Conservation (phyloP, 192 early-diverging fungal genomes). For the Lobosporangium transversale region DNA sequence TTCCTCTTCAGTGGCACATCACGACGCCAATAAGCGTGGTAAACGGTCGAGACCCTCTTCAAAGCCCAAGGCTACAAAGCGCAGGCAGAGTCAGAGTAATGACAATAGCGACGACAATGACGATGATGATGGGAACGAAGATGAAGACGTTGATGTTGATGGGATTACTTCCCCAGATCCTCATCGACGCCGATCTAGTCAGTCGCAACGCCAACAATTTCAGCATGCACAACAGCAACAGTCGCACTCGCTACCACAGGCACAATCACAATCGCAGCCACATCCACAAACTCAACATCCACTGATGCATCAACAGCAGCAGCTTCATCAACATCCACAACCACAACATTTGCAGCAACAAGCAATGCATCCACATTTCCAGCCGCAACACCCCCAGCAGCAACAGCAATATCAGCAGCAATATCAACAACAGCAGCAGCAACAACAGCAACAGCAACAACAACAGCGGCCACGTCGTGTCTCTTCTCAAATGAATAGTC, state of each 20-base stretch:
- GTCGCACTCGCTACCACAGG: neutral
- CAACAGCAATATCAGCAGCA: conserved; percentile 19
- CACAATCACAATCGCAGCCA: conserved; percentile 1
- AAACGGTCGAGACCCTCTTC: conserved; percentile 24
- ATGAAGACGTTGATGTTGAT: conserved; percentile 44
- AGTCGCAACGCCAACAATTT: conserved; percentile 23
- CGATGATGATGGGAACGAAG: conserved; percentile 32
- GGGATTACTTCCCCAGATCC: conserved; percentile 35
- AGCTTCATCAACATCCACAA: conserved; percentile 22
- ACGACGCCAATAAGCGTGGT: conserved; percentile 9
- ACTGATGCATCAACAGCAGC: conserved; percentile 13
- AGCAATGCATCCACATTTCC: conserved; percentile 21
- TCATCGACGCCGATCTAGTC: conserved; percentile 36
- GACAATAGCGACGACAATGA: conserved; percentile 36
- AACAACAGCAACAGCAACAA: conserved; percentile 7
- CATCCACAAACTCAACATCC: conserved; percentile 12
- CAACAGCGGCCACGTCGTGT: conserved; percentile 23
- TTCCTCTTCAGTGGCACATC: conserved; percentile 16
- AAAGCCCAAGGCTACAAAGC: conserved; percentile 25
- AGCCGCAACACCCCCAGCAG: conserved; percentile 26
- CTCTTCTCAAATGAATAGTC: conserved; percentile 21
- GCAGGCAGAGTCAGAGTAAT: conserved; percentile 12
- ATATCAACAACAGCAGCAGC: conserved; percentile 11
- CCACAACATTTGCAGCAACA: conserved; percentile 25
- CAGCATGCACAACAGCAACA: no score